phyloP scores from a whole-genome alignment of 1,139 yeast genomes.

The Scheffersomyces parashehatae region DNA sequence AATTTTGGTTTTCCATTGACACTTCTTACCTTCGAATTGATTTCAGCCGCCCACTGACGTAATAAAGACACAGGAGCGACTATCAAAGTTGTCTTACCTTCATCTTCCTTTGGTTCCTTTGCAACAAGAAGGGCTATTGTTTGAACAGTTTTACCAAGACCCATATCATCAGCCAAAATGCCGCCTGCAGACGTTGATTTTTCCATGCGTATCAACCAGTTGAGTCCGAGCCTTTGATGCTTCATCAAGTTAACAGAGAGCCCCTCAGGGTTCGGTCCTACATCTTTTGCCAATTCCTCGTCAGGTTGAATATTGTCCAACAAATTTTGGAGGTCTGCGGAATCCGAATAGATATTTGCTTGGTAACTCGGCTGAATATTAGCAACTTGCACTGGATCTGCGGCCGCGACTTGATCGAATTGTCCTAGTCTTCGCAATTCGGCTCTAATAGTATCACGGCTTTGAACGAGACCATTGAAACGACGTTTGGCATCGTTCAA shows the following conservation, averaged over 20 bases:
- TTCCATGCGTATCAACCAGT: conserved; percentile 79
- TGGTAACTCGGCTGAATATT: conserved; percentile 7
- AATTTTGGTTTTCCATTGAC: conserved; percentile 31
- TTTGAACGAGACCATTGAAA: neutral
- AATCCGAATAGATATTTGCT: conserved; percentile 31
- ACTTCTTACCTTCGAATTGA: conserved; percentile 58
- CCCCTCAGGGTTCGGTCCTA: conserved; percentile 68
- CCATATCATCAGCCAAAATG: conserved; percentile 92
- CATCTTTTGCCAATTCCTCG: conserved; percentile 43
- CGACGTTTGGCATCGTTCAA: neutral
- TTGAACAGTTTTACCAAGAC: conserved; percentile 89
- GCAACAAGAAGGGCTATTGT: conserved; percentile 69
- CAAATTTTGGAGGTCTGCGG: conserved; percentile 49
- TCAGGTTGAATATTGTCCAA: conserved; percentile 68
- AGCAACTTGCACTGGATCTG: neutral
- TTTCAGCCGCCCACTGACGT: conserved; percentile 82
- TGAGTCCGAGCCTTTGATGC: conserved; percentile 84
- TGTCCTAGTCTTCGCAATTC: neutral
- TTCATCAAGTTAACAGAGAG: conserved; percentile 66
- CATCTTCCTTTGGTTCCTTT: conserved; percentile 39
- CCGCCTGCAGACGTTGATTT: conserved; percentile 66
- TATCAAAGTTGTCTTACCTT: conserved; percentile 62
- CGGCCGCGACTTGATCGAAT: neutral
- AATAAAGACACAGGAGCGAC: conserved; percentile 85
- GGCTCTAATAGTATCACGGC: neutral